These are phyloP conservation scores for Trichoderma afroharzianum DNA, from an alignment of 2,329 filamentous ascomycete genomes.

Conservation along the genomic window DNA sequence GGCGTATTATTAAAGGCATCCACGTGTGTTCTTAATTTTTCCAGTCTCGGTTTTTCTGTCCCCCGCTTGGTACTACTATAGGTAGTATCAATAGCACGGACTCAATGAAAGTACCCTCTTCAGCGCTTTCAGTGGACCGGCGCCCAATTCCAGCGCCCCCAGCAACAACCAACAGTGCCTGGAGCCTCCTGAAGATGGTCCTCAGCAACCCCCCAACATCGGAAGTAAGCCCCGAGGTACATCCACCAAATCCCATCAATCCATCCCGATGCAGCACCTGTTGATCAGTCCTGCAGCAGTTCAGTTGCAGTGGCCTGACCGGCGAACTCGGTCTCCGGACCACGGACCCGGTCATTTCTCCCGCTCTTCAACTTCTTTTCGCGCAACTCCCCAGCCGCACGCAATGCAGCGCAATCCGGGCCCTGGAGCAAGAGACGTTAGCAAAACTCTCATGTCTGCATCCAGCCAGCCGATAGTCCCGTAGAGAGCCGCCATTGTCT, in stretches of 20 bases:
- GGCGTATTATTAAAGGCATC: too few species aligned
- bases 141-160: neutral
- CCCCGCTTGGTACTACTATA: too few species aligned
- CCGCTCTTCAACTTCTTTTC: neutral
- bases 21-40: too few species aligned
- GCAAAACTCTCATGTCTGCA: neutral
- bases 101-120: neutral
- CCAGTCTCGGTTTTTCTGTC: too few species aligned
- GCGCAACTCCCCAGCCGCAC: neutral
- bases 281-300: neutral
- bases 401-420: neutral
- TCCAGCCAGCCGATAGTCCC: neutral
- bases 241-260: neutral
- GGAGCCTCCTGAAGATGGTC: neutral
- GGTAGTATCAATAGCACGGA: neutral
- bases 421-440: neutral
- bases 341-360: slow-evolving; percentile 6
- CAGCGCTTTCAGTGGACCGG: neutral
- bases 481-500: neutral
- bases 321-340: slow-evolving; percentile 16
- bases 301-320: slow-evolving; percentile 6
- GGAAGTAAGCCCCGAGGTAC: neutral
- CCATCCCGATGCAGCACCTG: neutral
- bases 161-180: neutral
- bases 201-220: neutral